Conservation (phyloP, 495 filamentous ascomycete species). For the Aspergillus sclerotiicarbonarius region DNA sequence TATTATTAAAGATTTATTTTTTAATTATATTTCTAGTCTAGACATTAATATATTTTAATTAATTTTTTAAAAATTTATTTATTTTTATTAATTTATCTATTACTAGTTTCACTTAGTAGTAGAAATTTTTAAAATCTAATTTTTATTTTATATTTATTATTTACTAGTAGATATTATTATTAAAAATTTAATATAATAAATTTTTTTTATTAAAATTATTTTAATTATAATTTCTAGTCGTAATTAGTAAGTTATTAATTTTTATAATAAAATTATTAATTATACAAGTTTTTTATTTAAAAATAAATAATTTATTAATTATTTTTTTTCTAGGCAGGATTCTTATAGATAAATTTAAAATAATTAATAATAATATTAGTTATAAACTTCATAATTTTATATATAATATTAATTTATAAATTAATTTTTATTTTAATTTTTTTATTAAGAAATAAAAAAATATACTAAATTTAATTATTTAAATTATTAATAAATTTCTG, state of each 20-base stretch:
- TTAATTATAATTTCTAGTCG: neutral
- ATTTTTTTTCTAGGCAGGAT: neutral
- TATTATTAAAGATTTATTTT: neutral
- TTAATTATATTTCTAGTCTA: neutral
- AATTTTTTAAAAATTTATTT: neutral
- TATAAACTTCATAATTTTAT: neutral
- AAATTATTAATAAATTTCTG: too few species aligned
- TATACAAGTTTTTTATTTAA: neutral
- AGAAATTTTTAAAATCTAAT: neutral
- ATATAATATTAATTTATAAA: constrained; percentile 9
- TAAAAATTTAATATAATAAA: neutral
- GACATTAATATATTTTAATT: neutral
- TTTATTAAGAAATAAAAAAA: neutral
- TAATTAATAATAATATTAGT: neutral
- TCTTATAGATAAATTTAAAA: neutral
- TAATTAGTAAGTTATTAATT: neutral
- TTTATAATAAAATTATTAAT: constrained; percentile 6
- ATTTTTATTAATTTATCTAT: neutral
- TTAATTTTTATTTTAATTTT: constrained; percentile 17
- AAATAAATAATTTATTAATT: constrained; percentile 22
- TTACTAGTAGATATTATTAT: neutral
- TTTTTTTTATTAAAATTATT: neutral
- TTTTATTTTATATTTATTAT: neutral
- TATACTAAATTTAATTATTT: constrained; percentile 3
- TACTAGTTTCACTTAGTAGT: neutral